Conservation (phyloP, 1,139 yeast genomes). For the Tardiomyces blankii region DNA sequence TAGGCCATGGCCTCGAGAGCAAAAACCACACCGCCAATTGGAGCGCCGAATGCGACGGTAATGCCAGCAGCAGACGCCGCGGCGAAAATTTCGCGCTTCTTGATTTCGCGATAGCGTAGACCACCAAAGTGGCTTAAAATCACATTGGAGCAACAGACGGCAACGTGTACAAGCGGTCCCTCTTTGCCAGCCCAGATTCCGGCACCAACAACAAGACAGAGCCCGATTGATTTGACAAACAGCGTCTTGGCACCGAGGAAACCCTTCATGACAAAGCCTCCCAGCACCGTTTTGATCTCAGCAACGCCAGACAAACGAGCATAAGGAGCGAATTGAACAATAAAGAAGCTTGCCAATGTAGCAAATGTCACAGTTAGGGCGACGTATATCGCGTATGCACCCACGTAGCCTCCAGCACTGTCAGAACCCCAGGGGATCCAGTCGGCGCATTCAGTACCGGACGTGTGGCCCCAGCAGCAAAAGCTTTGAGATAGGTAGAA, state of each 20-base stretch:
- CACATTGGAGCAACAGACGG: conserved; percentile 52
- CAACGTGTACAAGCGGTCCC: conserved; percentile 85
- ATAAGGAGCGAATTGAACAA: conserved; percentile 31
- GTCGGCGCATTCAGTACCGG: conserved; percentile 22
- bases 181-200: conserved; percentile 91
- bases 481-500: conserved; percentile 27
- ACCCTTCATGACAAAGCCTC: conserved; percentile 41
- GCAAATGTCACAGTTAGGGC: conserved; percentile 26
- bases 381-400: conserved; percentile 28
- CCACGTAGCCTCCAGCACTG: conserved; percentile 20
- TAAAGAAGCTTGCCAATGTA: conserved; percentile 24
- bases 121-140: conserved; percentile 27
- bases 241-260: conserved; percentile 41
- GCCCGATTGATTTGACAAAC: conserved; percentile 39
- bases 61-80: conserved; percentile 39
- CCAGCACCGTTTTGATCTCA: conserved; percentile 52
- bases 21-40: conserved; percentile 55
- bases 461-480: conserved; percentile 29
- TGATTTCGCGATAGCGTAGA: conserved; percentile 22
- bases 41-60: conserved; percentile 56
- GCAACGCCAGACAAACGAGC: conserved; percentile 60
- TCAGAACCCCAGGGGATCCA: conserved; percentile 35
- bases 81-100: conserved; percentile 32
- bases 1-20: conserved; percentile 63
- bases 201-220: conserved; percentile 59